phyloP scores from a whole-genome alignment of 2,329 filamentous ascomycete species.

The Ascochyta lentis region DNA sequence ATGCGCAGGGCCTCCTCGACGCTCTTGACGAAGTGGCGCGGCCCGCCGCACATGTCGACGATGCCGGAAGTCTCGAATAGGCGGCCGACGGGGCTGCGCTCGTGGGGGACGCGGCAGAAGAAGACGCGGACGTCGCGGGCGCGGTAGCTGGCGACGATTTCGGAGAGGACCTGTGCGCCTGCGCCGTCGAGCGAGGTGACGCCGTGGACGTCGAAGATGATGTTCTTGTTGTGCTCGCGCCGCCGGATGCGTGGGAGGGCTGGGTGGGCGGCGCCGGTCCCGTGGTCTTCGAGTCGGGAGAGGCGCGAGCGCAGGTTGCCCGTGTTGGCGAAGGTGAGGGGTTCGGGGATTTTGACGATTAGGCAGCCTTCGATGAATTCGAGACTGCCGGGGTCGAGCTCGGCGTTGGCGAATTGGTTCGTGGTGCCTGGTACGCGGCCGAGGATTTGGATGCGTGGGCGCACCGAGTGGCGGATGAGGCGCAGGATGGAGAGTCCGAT shows the following conservation, averaged over 20 bases:
- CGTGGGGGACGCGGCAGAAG: conserved; percentile 66
- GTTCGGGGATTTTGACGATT: conserved; percentile 97
- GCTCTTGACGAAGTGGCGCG: conserved; percentile 77
- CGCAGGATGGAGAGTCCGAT: conserved; percentile 89
- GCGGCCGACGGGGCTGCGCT: conserved; percentile 67
- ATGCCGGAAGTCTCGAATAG: conserved; percentile 83
- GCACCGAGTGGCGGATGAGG: conserved; percentile 87
- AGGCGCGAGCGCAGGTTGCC: conserved; percentile 87
- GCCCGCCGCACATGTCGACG: conserved; percentile 79
- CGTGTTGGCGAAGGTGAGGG: conserved; percentile 95
- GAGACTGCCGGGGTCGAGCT: conserved; percentile 71
- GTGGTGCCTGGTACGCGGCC: conserved; percentile 82
- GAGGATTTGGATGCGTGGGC: conserved; percentile 93
- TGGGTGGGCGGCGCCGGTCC: conserved; percentile 83
- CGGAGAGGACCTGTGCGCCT: conserved; percentile 86
- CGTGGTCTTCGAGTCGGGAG: conserved; percentile 84
- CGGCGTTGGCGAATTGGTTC: conserved; percentile 85
- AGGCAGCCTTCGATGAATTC: conserved; percentile 92
- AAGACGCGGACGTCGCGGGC: conserved; percentile 78
- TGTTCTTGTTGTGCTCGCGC: conserved; percentile 83
- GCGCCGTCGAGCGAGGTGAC: conserved; percentile 94
- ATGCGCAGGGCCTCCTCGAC: conserved; percentile 84
- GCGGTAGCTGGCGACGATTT: conserved; percentile 86
- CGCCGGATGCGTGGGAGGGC: conserved; percentile 80
- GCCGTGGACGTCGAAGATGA: conserved; percentile 98